Evolutionary conservation across 2,329 filamentous ascomycete genomes (phyloP).

Genomic region (Botryotinia globosa): DNA sequence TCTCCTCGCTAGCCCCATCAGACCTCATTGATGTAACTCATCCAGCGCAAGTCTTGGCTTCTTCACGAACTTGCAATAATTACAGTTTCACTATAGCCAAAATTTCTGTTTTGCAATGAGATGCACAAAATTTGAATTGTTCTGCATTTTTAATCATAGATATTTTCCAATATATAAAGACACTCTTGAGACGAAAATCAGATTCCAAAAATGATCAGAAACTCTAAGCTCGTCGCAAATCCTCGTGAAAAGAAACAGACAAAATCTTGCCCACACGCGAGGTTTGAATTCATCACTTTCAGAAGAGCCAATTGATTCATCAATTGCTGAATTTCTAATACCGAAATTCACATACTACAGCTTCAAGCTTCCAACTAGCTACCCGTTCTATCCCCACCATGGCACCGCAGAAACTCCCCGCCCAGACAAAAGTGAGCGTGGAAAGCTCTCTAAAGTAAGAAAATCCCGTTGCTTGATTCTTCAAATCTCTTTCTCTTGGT

Average conservation of each 20-base stretch:
- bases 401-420: neutral
- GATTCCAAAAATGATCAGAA: neutral
- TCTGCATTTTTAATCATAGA: fast-evolving
- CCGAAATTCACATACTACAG: neutral
- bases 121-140: neutral
- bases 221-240: neutral
- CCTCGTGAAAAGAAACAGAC: neutral
- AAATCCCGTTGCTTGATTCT: neutral
- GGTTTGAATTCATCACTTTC: neutral
- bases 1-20: neutral
- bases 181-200: neutral
- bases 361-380: neutral
- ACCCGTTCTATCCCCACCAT: neutral
- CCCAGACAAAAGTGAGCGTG: neutral
- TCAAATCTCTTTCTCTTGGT: too few relatives aligned
- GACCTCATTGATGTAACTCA: neutral
- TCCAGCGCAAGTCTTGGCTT: neutral
- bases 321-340: neutral
- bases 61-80: neutral
- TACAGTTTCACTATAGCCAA: neutral
- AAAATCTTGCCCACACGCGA: neutral
- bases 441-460: neutral
- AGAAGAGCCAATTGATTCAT: neutral
- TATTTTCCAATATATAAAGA: neutral
- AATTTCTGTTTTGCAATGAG: neutral